Evolutionary conservation across 2,329 filamentous ascomycete species (phyloP), one percentile per base, ranked within the genome.

Genomic region (Huntiella abstrusa): DNA sequence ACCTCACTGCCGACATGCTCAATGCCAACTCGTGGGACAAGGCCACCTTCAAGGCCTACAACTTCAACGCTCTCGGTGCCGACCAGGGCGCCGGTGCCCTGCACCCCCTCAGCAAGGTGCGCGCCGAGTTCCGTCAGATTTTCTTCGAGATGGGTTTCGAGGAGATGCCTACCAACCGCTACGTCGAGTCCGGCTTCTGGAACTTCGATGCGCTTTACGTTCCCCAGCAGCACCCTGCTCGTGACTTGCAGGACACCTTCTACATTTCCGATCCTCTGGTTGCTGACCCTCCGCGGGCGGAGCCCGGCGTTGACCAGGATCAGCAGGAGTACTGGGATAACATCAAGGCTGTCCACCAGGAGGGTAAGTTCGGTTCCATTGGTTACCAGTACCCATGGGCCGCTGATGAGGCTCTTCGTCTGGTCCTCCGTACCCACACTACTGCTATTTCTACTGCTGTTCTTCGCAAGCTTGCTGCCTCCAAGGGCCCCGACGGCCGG

Each of bases 71-170:
- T 2, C 64, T 78, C 33, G 75, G 75, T 16, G 66, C 70, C 3
- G 71, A 75, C 54, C 75, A 78, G 59, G 66, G 70, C 52, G 66
- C 75, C 11, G 75, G 75, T 44, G 71, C 75, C 11, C 62, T 72
- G 58, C 80, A 71, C 58, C 77, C 79, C 58, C 67, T 98, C 54
- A 95, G 86, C 67, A 96, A 96, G 69, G 88, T 96, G 56, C 81
- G 91, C 55, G 75, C 84, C 56, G 91, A 96, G 65, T 94, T 98
- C 73, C 73, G 91, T 49, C 83, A 91, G 59, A 95, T 98, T 60
- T 98, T 98, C 77, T 96, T 98, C 65, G 86, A 94, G 61, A 93
- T 94, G 79, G 91, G 88, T 45, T 98, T 96, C 67, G 80, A 88
- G 57, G 91, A 98, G 69, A 96, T 98, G 91, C 83, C 87, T 11